These are phyloP conservation scores for Phaeomoniella chlamydospora DNA, from an alignment of 2,329 filamentous ascomycete genomes.

Conservation along the genomic window DNA sequence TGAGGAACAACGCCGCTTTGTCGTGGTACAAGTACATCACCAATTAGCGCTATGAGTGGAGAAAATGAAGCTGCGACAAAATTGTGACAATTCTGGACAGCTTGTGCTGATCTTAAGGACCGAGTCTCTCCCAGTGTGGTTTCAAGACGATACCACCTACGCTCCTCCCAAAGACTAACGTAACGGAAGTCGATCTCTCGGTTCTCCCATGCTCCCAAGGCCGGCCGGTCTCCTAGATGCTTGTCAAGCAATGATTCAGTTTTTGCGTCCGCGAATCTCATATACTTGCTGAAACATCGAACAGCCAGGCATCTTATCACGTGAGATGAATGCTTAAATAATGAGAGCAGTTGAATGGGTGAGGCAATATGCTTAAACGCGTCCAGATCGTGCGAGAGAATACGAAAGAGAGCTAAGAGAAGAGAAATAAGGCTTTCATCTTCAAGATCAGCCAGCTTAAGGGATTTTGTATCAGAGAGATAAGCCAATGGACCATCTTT, in stretches of 20 bases:
- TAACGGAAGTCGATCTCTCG: conserved; percentile 66
- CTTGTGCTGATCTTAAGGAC: conserved; percentile 12
- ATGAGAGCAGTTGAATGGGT: conserved; percentile 50
- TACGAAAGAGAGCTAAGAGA: conserved; percentile 60
- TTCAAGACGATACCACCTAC: conserved; percentile 28
- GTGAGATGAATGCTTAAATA: conserved; percentile 46
- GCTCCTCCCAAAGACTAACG: conserved; percentile 48
- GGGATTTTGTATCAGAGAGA: conserved; percentile 16
- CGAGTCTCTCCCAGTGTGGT: neutral
- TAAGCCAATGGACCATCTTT: too few relatives aligned
- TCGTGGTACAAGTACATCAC: conserved; percentile 51
- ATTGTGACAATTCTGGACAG: neutral
- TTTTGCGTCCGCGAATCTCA: conserved; percentile 67
- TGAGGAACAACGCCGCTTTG: conserved; percentile 34
- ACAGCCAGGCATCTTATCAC: conserved; percentile 68
- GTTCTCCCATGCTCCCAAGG: conserved; percentile 64
- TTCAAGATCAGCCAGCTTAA: conserved; percentile 18
- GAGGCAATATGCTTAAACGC: conserved; percentile 52
- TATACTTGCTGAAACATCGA: conserved; percentile 63
- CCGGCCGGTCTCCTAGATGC: conserved; percentile 48
- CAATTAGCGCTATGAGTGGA: conserved; percentile 48
- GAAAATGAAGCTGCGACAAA: conserved; percentile 29
- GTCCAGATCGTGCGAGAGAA: conserved; percentile 61
- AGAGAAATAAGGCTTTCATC: conserved; percentile 25
- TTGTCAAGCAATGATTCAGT: conserved; percentile 55